Base-by-base conservation (phyloP, 306 rosid genomes). In the Gastrolobium bilobum region DNA sequence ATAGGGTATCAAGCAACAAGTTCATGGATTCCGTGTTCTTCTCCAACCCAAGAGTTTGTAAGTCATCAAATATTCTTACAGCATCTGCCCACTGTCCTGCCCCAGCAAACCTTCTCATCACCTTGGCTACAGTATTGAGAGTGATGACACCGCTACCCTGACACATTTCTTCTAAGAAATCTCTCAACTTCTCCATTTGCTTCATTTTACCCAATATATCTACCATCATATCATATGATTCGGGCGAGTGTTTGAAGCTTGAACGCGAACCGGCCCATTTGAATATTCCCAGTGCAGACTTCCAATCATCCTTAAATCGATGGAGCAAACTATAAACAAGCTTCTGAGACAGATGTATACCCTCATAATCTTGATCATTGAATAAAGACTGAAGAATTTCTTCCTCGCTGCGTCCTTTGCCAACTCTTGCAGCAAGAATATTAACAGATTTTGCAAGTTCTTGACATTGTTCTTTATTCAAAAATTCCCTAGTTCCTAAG, bases 241-340 rank as follows among this genome's bases (percentile, higher is more conserved):
- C 89, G 0, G 86, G 83, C 2, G 84, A 79, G 73, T 81, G 91
- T 37, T 60, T 79, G 62, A 84, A 89, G 57, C 83, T 83, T 6
- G 87, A 66, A 4, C 59, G 89, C 4, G 77, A 86, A 69, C 81
- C 60, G 0, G 92, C 97, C 97, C 98, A 94, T 88, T 75, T 88
- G 76, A 92, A 94, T 42, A 91, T 83, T 33, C 90, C 97, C 85
- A 94, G 79, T 3, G 97, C 98, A 15, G 97, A 84, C 63, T 84
- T 92, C 97, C 97, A 94, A 81, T 94, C 97, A 77, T 92, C 92
- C 86, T 88, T 92, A 44, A 87, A 94, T 4, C 92, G 92, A 46
- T 7, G 43, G 13, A 94, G 90, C 83, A 94, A 56, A 14, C 33
- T 71, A 34, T 76, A 65, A 81, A 89, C 79, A 33, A 92, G 88